Conservation (phyloP, 2,329 filamentous ascomycete genomes). For the Hymenoscyphus albidus region DNA sequence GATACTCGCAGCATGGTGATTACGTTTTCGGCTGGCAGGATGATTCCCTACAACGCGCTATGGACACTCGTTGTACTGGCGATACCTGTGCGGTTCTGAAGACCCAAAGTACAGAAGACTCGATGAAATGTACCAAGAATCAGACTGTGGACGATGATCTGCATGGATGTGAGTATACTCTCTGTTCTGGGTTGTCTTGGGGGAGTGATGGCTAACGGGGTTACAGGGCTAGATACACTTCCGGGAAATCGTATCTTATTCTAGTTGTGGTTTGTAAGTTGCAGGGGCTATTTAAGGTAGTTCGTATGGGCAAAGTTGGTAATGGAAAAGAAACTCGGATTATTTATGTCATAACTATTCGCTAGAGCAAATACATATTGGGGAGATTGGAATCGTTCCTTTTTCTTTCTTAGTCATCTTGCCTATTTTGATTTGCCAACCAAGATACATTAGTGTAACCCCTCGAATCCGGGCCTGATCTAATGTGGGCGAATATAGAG, state of each 20-base stretch:
- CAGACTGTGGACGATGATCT: slow-evolving; percentile 13
- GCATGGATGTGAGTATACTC: slow-evolving; percentile 13
- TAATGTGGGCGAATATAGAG: too few species aligned
- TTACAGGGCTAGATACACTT: slow-evolving; percentile 3
- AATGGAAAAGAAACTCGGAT: too few species aligned
- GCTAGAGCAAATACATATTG: too few species aligned
- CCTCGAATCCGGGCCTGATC: too few species aligned
- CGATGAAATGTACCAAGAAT: slow-evolving; percentile 13
- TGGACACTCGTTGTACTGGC: slow-evolving; percentile 37
- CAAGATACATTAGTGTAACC: too few species aligned
- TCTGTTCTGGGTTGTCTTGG: not conserved
- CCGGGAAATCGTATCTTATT: not conserved
- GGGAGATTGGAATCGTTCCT: too few species aligned
- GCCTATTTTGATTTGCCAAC: too few species aligned
- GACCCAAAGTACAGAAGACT: slow-evolving; percentile 10
- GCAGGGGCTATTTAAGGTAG: too few species aligned
- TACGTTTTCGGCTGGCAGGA: slow-evolving; percentile 51
- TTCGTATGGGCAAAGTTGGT: too few species aligned
- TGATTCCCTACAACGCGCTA: slow-evolving; percentile 46
- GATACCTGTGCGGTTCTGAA: slow-evolving; percentile 10
- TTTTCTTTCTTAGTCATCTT: too few species aligned
- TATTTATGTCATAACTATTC: too few species aligned
- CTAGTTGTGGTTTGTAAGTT: not conserved
- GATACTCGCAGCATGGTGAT: slow-evolving; percentile 47
- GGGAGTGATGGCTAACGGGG: not conserved